phyloP scores from a whole-genome alignment of 2,329 filamentous ascomycete genomes.

The Aureobasidium lini region DNA sequence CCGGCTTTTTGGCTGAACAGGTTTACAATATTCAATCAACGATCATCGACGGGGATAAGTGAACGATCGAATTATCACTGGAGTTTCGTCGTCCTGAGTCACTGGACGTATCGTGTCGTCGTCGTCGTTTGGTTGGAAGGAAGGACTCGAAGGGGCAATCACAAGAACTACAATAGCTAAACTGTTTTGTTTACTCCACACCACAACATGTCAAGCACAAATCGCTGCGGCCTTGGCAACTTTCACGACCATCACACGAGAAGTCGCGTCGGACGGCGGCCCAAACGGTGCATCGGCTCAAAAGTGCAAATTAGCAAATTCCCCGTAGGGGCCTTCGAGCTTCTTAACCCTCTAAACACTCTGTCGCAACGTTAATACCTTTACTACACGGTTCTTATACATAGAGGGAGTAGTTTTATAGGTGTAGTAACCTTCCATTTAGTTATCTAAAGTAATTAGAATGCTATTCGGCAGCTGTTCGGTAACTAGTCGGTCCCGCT shows the following conservation, averaged over 20 bases:
- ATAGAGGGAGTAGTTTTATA: too few relatives aligned
- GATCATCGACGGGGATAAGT: not conserved
- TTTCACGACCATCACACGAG: not conserved
- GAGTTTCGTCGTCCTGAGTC: not conserved
- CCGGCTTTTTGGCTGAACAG: not conserved
- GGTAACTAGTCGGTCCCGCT: too few relatives aligned
- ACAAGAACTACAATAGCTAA: not conserved
- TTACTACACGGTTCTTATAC: too few relatives aligned
- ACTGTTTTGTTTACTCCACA: slow-evolving; percentile 8
- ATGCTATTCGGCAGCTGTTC: too few relatives aligned
- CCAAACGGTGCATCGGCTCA: too few relatives aligned
- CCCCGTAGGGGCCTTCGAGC: too few relatives aligned
- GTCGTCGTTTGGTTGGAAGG: not conserved
- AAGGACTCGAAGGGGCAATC: slow-evolving; percentile 7
- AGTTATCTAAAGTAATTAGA: too few relatives aligned
- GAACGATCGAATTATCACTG: not conserved
- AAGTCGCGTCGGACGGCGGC: not conserved
- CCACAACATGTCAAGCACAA: not conserved
- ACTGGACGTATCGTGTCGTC: not conserved
- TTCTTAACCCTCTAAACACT: too few relatives aligned
- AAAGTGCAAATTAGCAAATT: too few relatives aligned
- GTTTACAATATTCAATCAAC: not conserved
- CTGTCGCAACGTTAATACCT: too few relatives aligned
- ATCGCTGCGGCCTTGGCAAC: not conserved
- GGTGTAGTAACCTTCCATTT: too few relatives aligned